Base-by-base conservation (phyloP, 2,329 filamentous ascomycete genomes). In the Diaporthe ampelina region DNA sequence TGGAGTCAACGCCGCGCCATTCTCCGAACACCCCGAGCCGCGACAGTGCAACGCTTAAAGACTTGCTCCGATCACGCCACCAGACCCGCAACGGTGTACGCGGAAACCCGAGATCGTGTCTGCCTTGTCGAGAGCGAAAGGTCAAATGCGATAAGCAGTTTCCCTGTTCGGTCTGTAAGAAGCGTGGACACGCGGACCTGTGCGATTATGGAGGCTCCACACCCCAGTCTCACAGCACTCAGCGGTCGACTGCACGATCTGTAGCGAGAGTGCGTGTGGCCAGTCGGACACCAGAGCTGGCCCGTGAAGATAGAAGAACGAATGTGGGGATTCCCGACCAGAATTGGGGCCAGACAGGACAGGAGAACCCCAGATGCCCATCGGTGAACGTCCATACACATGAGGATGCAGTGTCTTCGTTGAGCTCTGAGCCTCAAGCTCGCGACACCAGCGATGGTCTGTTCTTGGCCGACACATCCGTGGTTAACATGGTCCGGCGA, bases 121-220 rank as follows among this genome's bases (percentile, higher is more conserved):
- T 65, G 24, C 61, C 61, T 13, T 65, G 61, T 1, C 61, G 61
- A 17, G 61, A 65, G 19, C 61, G 61, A 9, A 65, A 65, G 61
- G 61, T 65, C 10, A 65, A 35, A 48, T 65, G 61, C 19, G 61
- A 65, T 29, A 48, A 65, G n/a, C 61, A 65, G 43, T 10, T 65
- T 6, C 61, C 61, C 10, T 65, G 61, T 10, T 24, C 40, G 61
- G 48, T 43, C 10, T 65, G 61, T 24, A 19, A 65, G 61, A 65
- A 65, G 61, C 61, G 61, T 13, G 61, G 43, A 10, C 61, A 65
- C 61, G 43, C 61, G 43, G 61, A 65, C 24, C n/a, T 65, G 43
- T 65, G 61, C 61, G 61, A 65, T 13, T 65, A 65, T 19, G 61
- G 29, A 17, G 5, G 29, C 35, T 35, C 61, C 43, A 29, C 61